A percentile compares a stretch with the other conserved stretches of the same genome.
phyloP scores from a whole-genome alignment of 225 moss, liverwort and hornwort genomes.

The Pleurozium schreberi region DNA sequence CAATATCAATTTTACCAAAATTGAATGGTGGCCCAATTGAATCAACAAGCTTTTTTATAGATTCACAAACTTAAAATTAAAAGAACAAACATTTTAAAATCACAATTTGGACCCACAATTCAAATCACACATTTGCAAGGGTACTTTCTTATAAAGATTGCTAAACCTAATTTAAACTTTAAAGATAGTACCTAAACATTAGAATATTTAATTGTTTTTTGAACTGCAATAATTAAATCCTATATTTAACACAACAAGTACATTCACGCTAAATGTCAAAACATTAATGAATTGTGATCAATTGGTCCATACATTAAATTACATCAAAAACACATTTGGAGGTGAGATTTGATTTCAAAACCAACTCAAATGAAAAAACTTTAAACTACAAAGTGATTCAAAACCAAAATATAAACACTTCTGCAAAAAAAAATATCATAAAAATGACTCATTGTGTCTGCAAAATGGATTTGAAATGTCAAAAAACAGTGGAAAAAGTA shows the following conservation, averaged over 20 bases:
- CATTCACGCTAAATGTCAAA: no score
- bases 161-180: not conserved
- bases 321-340: no score
- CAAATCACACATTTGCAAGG: not conserved
- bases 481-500: no score
- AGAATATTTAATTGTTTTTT: not conserved
- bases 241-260: not conserved
- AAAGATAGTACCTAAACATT: not conserved
- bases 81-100: not conserved
- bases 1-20: not conserved
- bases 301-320: no score
- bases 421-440: no score
- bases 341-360: no score
- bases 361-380: no score
- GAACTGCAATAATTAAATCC: not conserved
- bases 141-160: not conserved
- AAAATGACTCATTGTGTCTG: no score
- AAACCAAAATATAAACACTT: no score
- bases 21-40: not conserved
- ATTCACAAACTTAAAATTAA: not conserved
- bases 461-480: no score
- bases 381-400: no score
- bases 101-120: not conserved
- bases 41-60: not conserved
- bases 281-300: no score